Evolutionary conservation across 169 alveolate species (phyloP).

Genomic region (Plasmodium inui): DNA sequence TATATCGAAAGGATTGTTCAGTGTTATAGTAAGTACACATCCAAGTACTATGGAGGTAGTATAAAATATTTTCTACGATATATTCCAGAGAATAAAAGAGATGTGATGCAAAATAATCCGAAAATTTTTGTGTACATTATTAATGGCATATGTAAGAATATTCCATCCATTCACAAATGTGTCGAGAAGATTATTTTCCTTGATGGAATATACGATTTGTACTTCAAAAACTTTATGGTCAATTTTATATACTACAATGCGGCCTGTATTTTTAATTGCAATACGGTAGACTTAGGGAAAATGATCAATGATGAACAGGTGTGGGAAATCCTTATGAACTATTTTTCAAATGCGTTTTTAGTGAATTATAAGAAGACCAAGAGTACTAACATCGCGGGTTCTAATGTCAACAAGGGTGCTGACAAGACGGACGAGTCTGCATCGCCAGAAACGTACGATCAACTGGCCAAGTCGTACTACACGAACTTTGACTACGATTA

Average conservation of each 20-base stretch:
- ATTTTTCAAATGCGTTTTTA: slow-evolving; percentile 41
- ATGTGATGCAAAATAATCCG: slow-evolving; percentile 40
- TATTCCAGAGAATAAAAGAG: slow-evolving; percentile 66
- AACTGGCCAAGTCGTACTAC: slow-evolving; percentile 25
- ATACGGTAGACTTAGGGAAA: slow-evolving; percentile 35
- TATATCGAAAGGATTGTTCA: slow-evolving; percentile 64
- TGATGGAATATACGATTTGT: slow-evolving; percentile 52
- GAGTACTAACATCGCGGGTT: background rate
- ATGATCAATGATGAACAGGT: slow-evolving; percentile 55
- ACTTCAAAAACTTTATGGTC: slow-evolving; percentile 67
- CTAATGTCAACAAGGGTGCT: background rate
- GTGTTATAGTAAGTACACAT: slow-evolving; percentile 66
- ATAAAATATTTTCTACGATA: slow-evolving; percentile 51
- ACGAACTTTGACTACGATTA: slow-evolving; percentile 51
- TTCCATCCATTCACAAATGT: slow-evolving; percentile 72
- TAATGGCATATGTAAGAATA: slow-evolving; percentile 39
- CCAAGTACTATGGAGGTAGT: slow-evolving; percentile 45
- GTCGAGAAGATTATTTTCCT: slow-evolving; percentile 53
- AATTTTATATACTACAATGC: slow-evolving; percentile 63
- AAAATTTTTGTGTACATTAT: slow-evolving; percentile 48
- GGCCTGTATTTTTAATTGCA: slow-evolving; percentile 55
- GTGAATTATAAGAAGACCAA: slow-evolving; percentile 49
- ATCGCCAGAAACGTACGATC: background rate
- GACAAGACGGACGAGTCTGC: background rate
- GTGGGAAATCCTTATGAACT: slow-evolving; percentile 47